Percentiles rank a stretch among this genome's conserved stretches.
Evolutionary conservation across 441 rosid genomes (phyloP).

Genomic region (Metrosideros polymorpha): DNA sequence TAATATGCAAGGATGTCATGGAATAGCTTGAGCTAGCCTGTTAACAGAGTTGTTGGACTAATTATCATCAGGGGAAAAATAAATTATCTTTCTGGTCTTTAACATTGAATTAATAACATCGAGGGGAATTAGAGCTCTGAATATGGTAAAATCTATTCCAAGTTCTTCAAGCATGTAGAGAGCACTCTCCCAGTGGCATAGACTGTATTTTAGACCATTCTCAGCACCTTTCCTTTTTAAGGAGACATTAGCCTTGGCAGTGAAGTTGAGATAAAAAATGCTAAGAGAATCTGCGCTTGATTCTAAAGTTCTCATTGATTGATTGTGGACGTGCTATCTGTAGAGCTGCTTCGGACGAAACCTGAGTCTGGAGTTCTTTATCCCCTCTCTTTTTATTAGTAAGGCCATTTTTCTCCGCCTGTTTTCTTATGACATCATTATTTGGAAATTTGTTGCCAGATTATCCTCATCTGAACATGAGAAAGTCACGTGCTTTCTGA

Average conservation of each 20-base stretch:
- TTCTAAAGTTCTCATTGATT: not conserved
- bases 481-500: not conserved
- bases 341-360: not conserved
- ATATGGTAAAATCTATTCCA: not conserved
- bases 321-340: not conserved
- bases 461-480: not conserved
- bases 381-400: not conserved
- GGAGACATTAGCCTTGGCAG: not conserved
- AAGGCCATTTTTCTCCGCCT: not conserved
- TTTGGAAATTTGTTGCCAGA: not conserved
- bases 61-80: not conserved
- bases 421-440: not conserved
- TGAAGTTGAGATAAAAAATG: not conserved
- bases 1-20: not conserved
- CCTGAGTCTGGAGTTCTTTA: not conserved
- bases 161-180: not conserved
- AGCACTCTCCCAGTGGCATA: not conserved
- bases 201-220: not conserved
- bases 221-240: not conserved
- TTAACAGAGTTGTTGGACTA: not conserved
- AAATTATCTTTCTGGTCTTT: not conserved
- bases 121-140: not conserved
- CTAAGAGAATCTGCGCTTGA: not conserved
- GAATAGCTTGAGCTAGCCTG: not conserved
- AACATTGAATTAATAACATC: not conserved